These are phyloP conservation scores for Plasmopara viticola DNA, from an alignment of 352 stramenopile genomes.

Conservation along the genomic window DNA sequence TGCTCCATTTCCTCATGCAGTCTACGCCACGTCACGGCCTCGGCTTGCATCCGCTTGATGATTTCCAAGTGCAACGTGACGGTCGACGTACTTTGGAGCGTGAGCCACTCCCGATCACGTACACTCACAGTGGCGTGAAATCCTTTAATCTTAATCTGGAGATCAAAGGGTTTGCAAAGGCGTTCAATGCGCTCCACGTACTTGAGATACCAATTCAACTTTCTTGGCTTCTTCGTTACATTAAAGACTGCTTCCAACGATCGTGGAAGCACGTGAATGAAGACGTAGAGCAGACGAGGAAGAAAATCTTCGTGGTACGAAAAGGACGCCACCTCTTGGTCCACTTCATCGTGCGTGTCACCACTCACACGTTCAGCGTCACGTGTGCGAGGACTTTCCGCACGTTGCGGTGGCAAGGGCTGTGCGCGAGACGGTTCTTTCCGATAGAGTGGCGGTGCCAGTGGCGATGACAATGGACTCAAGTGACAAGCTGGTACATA, in stretches of 20 bases:
- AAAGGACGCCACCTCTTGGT: conserved; percentile 34
- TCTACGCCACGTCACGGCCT: conserved; percentile 40
- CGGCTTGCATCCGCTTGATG: conserved; percentile 35
- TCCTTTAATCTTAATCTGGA: conserved; percentile 39
- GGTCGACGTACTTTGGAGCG: conserved; percentile 35
- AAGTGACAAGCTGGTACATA: conserved; percentile 17
- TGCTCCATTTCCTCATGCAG: conserved; percentile 37
- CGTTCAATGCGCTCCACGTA: conserved; percentile 48
- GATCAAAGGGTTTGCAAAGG: conserved; percentile 25
- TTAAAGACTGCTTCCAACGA: conserved; percentile 48
- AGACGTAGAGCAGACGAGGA: conserved; percentile 37
- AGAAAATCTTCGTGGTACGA: conserved; percentile 49
- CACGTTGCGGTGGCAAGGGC: conserved; percentile 2
- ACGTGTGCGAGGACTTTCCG: conserved; percentile 12
- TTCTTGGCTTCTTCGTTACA: conserved; percentile 60
- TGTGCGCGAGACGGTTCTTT: conserved; percentile 12
- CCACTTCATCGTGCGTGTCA: conserved; percentile 5
- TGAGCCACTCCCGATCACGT: conserved; percentile 44
- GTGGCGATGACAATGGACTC: conserved; percentile 17
- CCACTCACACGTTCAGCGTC: conserved; percentile 3
- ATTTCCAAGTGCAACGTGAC: conserved; percentile 38
- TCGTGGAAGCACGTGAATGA: conserved; percentile 49
- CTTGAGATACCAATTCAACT: conserved; percentile 66
- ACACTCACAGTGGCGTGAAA: conserved; percentile 37
- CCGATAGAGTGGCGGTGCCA: conserved; percentile 9